phyloP scores from a whole-genome alignment of 2,329 filamentous ascomycete genomes.

The Leptographium lundbergii region DNA sequence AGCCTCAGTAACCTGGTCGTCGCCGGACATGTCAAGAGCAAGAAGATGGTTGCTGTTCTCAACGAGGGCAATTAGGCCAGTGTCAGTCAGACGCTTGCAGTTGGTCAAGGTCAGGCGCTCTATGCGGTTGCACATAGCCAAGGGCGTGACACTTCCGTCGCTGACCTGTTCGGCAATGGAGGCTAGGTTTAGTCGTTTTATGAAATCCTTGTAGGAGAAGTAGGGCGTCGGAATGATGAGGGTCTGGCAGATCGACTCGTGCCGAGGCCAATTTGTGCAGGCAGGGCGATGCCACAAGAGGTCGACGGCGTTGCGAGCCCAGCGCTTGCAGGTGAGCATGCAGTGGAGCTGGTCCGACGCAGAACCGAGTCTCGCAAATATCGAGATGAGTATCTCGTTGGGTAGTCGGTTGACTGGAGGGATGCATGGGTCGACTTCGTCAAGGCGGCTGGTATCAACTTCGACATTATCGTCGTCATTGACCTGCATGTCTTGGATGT shows the following conservation, averaged over 20 bases:
- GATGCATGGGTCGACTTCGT: constrained; percentile 36
- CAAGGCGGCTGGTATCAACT: constrained; percentile 18
- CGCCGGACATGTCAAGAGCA: constrained; percentile 78
- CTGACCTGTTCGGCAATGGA: constrained; percentile 62
- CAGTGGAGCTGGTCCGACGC: constrained; percentile 70
- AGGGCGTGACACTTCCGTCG: constrained; percentile 76
- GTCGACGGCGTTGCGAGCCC: constrained; percentile 86
- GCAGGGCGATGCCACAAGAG: constrained; percentile 89
- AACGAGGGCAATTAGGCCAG: constrained; percentile 68
- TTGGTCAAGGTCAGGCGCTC: constrained; percentile 88
- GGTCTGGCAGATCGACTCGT: constrained; percentile 69
- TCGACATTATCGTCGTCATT: constrained; percentile 34
- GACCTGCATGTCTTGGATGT: constrained; percentile 61
- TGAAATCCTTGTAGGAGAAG: constrained; percentile 80
- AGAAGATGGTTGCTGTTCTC: constrained; percentile 68
- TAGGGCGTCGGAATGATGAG: constrained; percentile 61
- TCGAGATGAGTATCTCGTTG: constrained; percentile 85
- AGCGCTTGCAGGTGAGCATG: constrained; percentile 88
- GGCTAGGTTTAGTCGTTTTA: constrained; percentile 85
- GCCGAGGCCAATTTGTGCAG: constrained; percentile 75
- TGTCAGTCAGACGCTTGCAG: constrained; percentile 74
- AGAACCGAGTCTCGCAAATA: constrained; percentile 73
- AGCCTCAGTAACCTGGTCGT: constrained; percentile 71
- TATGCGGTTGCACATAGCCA: constrained; percentile 76
- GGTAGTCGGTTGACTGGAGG: constrained; percentile 78